phyloP scores from a whole-genome alignment of 2,329 filamentous ascomycete genomes.

The Colletotrichum sp. region DNA sequence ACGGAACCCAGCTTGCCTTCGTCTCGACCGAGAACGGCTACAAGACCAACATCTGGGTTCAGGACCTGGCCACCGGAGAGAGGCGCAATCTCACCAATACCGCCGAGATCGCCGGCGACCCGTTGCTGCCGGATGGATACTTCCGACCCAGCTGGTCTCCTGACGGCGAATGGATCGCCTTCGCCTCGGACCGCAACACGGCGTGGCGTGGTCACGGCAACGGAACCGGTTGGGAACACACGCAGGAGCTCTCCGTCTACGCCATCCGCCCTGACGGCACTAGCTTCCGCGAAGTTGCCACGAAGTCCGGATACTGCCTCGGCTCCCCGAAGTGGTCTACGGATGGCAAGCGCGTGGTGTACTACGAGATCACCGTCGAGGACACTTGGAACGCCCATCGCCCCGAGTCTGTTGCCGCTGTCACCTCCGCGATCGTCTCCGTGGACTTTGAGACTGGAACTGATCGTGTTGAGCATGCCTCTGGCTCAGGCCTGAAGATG shows the following conservation, averaged over 20 bases:
- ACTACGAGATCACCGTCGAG: conserved; percentile 9
- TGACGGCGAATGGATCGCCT: conserved; percentile 5
- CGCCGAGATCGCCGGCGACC: neutral
- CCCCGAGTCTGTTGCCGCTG: conserved; percentile 4
- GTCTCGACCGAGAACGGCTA: conserved; percentile 12
- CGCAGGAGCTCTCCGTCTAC: conserved; percentile 5
- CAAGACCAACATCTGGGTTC: conserved; percentile 4
- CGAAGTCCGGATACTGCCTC: conserved; percentile 1
- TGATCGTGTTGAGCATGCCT: conserved; percentile 5
- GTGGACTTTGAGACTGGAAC: conserved; percentile 5
- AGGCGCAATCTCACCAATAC: conserved; percentile 14
- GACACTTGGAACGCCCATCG: conserved; percentile 8
- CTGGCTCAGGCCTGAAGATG: conserved; percentile 2
- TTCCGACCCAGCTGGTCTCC: conserved; percentile 10
- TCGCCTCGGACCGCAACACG: conserved; percentile 13
- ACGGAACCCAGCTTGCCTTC: neutral
- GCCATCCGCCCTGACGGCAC: conserved; percentile 6
- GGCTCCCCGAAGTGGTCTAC: conserved; percentile 6
- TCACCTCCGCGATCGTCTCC: conserved; percentile 4
- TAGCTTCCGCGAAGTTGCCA: neutral
- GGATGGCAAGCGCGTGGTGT: neutral
- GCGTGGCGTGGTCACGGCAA: conserved; percentile 3
- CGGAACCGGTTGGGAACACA: conserved; percentile 11
- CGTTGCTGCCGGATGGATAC: neutral
- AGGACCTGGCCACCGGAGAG: neutral